Conservation (phyloP, 257 asterid genomes). For the Perilla frutescens region DNA sequence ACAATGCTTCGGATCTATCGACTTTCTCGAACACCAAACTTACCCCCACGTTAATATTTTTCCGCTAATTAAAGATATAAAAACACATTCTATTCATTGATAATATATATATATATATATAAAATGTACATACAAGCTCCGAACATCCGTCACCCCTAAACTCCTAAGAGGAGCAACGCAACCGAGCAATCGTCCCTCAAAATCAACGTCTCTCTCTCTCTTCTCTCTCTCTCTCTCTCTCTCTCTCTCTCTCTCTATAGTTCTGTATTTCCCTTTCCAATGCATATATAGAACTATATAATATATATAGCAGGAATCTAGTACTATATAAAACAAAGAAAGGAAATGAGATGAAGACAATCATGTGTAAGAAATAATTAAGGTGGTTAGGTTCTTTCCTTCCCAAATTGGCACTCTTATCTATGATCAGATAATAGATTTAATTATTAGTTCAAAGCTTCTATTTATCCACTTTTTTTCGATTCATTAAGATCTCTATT, state of each 20-base stretch:
- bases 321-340: constrained; percentile 26
- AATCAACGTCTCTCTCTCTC: too few relatives aligned
- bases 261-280: constrained; percentile 27
- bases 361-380: neutral
- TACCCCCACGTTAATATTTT: neutral
- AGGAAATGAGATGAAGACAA: constrained; percentile 35
- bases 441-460: neutral
- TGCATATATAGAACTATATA: neutral
- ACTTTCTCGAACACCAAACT: constrained; percentile 37
- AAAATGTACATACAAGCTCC: too few relatives aligned
- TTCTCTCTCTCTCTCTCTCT: neutral
- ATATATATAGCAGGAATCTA: neutral
- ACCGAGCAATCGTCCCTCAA: too few relatives aligned
- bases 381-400: constrained; percentile 31
- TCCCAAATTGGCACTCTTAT: constrained; percentile 41
- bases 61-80: neutral
- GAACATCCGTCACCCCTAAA: too few relatives aligned
- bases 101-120: too few relatives aligned
- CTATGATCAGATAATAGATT: constrained; percentile 33
- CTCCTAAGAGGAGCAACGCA: too few relatives aligned
- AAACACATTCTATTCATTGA: neutral
- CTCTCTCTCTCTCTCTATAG: neutral
- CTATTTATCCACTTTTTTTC: neutral
- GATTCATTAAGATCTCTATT: neutral
- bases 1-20: constrained; percentile 39